These are phyloP conservation scores for Rhizopus stolonifer DNA, from an alignment of 371 early-diverging fungal species.

Conservation along the genomic window DNA sequence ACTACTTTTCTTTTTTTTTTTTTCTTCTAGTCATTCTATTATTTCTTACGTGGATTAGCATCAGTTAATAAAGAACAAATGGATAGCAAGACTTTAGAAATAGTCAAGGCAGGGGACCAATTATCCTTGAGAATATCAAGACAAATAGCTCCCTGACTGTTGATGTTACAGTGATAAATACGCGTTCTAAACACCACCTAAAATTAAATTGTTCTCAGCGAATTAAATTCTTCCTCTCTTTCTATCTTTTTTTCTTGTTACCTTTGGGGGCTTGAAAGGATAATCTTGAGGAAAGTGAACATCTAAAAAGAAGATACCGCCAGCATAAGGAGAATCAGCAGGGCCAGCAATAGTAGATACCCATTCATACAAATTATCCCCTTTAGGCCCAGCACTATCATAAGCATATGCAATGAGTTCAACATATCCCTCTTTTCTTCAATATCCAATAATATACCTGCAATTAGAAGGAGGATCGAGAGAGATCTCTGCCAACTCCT, in stretches of 20 bases:
- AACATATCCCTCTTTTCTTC: neutral
- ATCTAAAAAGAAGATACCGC: conserved; percentile 95
- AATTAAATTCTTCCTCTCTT: conserved; percentile 3
- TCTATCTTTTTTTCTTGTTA: conserved; percentile 23
- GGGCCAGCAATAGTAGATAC: conserved; percentile 94
- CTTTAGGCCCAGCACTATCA: conserved; percentile 91
- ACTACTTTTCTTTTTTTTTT: too few species aligned
- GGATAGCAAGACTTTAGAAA: conserved; percentile 96
- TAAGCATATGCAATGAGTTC: neutral
- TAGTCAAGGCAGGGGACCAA: conserved; percentile 99
- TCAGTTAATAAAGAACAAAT: conserved; percentile 98
- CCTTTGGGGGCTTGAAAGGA: conserved; percentile 99
- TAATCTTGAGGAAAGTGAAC: conserved; percentile 99
- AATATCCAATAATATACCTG: conserved; percentile 54
- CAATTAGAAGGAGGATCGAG: conserved; percentile 94
- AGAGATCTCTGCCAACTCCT: conserved; percentile 93
- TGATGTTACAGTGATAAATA: conserved; percentile 99
- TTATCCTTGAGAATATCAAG: conserved; percentile 97
- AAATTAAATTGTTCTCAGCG: neutral
- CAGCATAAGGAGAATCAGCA: conserved; percentile 70
- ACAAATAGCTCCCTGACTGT: conserved; percentile 98
- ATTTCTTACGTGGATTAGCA: conserved; percentile 85
- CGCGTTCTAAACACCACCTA: conserved; percentile 92
- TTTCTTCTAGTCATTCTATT: too few species aligned
- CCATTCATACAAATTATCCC: conserved; percentile 96